These are phyloP conservation scores for Trametes punicea DNA, from an alignment of 768 basidiomycete species.

Conservation along the genomic window DNA sequence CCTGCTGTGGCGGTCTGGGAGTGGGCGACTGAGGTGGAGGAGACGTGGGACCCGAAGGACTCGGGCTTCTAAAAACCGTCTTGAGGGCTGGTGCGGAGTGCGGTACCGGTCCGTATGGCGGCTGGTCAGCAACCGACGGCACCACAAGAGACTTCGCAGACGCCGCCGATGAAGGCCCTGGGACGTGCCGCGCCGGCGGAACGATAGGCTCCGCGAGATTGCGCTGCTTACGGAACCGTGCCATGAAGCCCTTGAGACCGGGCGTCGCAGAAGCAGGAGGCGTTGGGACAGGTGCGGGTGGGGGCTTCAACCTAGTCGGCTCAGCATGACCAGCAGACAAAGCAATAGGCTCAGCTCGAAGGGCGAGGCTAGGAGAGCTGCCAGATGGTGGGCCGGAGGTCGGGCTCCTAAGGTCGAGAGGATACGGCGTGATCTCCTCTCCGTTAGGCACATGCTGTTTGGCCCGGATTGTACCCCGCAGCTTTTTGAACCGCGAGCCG, in stretches of 20 bases:
- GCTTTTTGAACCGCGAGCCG: slow-evolving; percentile 68
- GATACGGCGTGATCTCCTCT: slow-evolving; percentile 47
- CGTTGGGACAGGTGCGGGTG: slow-evolving; percentile 39
- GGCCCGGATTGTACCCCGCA: slow-evolving; percentile 65
- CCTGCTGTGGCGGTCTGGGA: slow-evolving; percentile 16
- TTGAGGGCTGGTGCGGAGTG: slow-evolving; percentile 27
- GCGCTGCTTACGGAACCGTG: slow-evolving; percentile 57
- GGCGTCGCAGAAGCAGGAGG: slow-evolving; percentile 74
- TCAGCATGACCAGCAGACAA: slow-evolving; percentile 48
- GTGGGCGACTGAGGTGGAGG: slow-evolving; percentile 15
- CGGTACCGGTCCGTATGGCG: slow-evolving; percentile 6
- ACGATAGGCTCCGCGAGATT: slow-evolving; percentile 16
- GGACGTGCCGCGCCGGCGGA: not conserved
- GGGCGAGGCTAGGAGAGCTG: slow-evolving; percentile 32
- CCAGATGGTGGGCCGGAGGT: slow-evolving; percentile 32
- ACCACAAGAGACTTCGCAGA: slow-evolving; percentile 15
- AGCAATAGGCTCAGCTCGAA: slow-evolving; percentile 24
- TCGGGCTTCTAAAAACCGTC: slow-evolving; percentile 20
- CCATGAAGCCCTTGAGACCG: slow-evolving; percentile 77
- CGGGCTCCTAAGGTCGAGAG: slow-evolving; percentile 42
- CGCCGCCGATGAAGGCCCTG: slow-evolving; percentile 8
- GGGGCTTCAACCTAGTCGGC: slow-evolving; percentile 48
- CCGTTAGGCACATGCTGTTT: slow-evolving; percentile 44
- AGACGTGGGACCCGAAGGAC: slow-evolving; percentile 17
- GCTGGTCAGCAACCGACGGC: slow-evolving; percentile 8